Evolutionary conservation across 306 rosid genomes (phyloP), one percentile per base, ranked within the genome.

Genomic region (Begonia masoniana): DNA sequence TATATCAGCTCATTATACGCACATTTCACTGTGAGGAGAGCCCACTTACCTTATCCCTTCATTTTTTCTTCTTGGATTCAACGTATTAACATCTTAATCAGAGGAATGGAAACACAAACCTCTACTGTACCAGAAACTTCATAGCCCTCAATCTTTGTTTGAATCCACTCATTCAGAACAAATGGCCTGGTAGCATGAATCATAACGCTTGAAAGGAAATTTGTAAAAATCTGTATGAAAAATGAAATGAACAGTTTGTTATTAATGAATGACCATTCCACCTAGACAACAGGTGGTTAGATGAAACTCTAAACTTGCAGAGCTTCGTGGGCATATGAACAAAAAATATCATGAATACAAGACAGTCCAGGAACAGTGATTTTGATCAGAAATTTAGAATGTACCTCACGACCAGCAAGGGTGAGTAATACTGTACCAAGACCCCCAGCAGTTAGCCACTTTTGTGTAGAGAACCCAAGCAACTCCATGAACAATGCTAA

Each of bases 391-490:
- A 31, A 31, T 31, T 31, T 31, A 31, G 16, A 62, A 12, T 41
- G 55, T 75, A 92, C 99, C 99, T 92, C 99, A 15, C 99, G 95
- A 57, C 96, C 99, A 6, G 99, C 85, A 58, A 92, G 96, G 43
- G 99, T 92, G 48, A 92, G 86, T 71, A 92, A 69, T 19, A 92
- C 96, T 23, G 96, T 92, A 19, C 99, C 96, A 54, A 92, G 87
- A 86, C 99, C 95, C 64, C 99, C 99, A 42, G 99, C 99, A 55
- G 99, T 92, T 62, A 92, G 60, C 99, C 96, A 92, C 80, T 57
- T 92, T 71, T 92, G 96, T 66, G 96, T 77, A 71, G 99, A 92
- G 76, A 86, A 92, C 60, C 99, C 99, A 50, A 92, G 79, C 75
- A 92, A 71, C 75, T 92, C 99, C 96, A 86, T 86, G 75, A 92